Evolutionary conservation across 2,329 filamentous ascomycete genomes (phyloP), one percentile per base, ranked within the genome.

Genomic region (Dryadomyces quercivorus): DNA sequence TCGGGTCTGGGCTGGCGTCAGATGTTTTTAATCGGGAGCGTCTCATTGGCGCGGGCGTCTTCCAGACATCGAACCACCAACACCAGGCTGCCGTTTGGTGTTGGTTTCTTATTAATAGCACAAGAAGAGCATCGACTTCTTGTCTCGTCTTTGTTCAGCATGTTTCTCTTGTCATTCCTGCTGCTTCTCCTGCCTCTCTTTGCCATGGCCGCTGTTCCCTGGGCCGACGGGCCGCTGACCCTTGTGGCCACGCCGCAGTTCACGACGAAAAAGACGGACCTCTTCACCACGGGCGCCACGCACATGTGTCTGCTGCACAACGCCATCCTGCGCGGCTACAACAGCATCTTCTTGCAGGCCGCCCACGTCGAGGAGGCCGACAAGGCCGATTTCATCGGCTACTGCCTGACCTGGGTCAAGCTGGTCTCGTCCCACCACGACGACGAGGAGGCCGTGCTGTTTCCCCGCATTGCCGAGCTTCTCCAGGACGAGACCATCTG

Each of bases 241-340:
- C 69, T 82, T 55, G 70, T 82, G 47, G 65, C 68, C 3, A 81
- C 78, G 54, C 78, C 78, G 18, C 72, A 76, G 57, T 76, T 70
- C 58, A 69, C 71, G 61, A 77, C 75, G 3, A 72, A 74, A 57
- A 76, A 76, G 74, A 75, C 74, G 42, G 78, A 82, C 61, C 70
- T 80, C 59, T 82, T 81, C 65, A 80, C 76, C 1, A 72, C 71
- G 0, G 77, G 76, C 21, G 78, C 80, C 0, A 80, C 78, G 16
- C 76, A 84, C 65, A 84, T 82, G 80, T 72, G 74, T 3, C 65
- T 82, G 52, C 68, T 81, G 51, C 80, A 84, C 70, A 84, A 84
- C 61, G 69, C 75, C 55, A 77, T 84, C 61, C 75, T 84, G 58
- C 77, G 81, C 45, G 78, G 79, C 53, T 81, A 78, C 70, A 84